Evolutionary conservation across 2,329 filamentous ascomycete genomes (phyloP).

Genomic region (Stromatinia cepivora): DNA sequence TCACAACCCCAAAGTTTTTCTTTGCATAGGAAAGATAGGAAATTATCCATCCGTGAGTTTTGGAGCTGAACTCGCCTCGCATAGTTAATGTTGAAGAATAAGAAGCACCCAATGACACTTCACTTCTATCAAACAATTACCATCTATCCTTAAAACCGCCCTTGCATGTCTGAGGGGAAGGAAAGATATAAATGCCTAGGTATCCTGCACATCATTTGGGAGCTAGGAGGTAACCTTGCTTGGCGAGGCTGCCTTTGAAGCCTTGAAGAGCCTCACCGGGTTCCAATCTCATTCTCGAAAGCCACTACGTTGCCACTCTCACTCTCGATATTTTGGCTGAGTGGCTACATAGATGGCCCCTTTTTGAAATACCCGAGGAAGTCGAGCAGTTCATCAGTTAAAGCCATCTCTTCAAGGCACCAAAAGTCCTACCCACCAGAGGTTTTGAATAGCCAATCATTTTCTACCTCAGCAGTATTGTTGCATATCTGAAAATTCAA

Average conservation of each 20-base stretch:
- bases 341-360: neutral
- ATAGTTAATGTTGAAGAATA: no score
- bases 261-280: neutral
- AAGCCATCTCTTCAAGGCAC: neutral
- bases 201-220: neutral
- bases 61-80: no score
- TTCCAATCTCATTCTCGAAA: neutral
- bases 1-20: neutral
- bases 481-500: no score
- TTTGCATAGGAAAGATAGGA: neutral
- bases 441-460: no score
- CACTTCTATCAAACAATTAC: no score
- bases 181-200: neutral
- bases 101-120: no score
- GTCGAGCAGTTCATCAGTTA: neutral
- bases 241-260: neutral
- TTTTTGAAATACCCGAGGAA: neutral
- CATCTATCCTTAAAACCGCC: no score
- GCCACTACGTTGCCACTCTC: neutral
- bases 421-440: neutral
- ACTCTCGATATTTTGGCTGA: neutral
- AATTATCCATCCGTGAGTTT: no score
- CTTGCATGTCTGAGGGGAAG: no score
- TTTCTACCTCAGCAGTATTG: accelerated
- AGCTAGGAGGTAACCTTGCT: neutral